These are phyloP conservation scores for Magnolia officinalis DNA, from an alignment of 164 flowering plant genomes.

Conservation along the genomic window DNA sequence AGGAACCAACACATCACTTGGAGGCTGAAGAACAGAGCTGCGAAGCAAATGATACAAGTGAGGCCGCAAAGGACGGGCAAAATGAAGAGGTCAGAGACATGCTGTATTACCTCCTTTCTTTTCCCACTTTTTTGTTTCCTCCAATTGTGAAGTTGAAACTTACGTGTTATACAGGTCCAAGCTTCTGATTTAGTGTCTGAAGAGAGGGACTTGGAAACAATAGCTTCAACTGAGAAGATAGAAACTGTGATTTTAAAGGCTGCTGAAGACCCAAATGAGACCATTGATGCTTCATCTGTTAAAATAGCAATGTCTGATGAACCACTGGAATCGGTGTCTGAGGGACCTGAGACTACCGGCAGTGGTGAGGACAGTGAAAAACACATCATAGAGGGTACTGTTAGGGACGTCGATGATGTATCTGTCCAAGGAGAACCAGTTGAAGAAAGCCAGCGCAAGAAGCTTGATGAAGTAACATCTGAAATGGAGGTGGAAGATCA, in stretches of 20 bases:
- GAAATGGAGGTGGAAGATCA: neutral
- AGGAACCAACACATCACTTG: neutral
- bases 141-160: neutral
- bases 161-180: neutral
- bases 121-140: neutral
- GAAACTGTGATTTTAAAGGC: conserved; percentile 9
- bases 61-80: neutral
- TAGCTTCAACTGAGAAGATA: conserved; percentile 11
- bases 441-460: conserved; percentile 1
- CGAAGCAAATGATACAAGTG: neutral
- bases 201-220: conserved; percentile 10
- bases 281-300: too few relatives aligned
- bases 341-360: conserved; percentile 5
- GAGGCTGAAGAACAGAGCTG: neutral
- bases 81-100: neutral
- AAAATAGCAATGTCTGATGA: neutral
- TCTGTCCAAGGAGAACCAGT: neutral
- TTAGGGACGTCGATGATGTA: neutral
- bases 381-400: neutral
- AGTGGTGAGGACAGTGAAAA: neutral
- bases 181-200: neutral
- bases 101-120: neutral
- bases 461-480: neutral
- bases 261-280: conserved; percentile 7
- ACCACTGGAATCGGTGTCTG: neutral